phyloP scores from a whole-genome alignment of 1,284 basidiomycete genomes.

The Heterobasidion occidentale region DNA sequence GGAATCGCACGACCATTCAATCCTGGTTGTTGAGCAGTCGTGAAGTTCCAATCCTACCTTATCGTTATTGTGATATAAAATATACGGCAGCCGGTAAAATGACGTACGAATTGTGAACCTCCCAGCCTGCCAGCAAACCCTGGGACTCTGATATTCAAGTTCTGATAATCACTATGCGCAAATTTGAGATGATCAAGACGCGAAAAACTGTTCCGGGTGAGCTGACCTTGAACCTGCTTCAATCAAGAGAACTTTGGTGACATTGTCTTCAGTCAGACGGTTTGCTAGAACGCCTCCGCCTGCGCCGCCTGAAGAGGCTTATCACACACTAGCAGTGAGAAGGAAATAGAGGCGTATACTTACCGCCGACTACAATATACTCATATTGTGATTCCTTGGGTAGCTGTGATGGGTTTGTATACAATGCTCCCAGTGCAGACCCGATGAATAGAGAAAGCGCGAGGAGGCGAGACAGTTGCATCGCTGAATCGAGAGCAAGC shows the following conservation, averaged over 20 bases:
- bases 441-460: not conserved
- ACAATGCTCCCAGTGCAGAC: not conserved
- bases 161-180: conserved; percentile 15
- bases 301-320: not conserved
- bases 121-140: conserved; percentile 3
- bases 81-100: too few species aligned
- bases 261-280: not conserved
- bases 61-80: not conserved
- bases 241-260: not conserved
- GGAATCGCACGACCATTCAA: conserved; percentile 18
- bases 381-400: conserved; percentile 2
- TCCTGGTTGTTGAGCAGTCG: conserved; percentile 19
- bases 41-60: conserved; percentile 24
- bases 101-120: too few species aligned
- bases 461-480: not conserved
- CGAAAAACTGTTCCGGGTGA: not conserved
- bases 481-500: too few species aligned
- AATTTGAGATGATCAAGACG: conserved; percentile 11
- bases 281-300: conserved; percentile 1
- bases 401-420: not conserved
- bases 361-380: conserved; percentile 13
- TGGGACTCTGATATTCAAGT: conserved; percentile 15
- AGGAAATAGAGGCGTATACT: not conserved
- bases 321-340: not conserved
- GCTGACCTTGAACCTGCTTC: conserved; percentile 2